phyloP scores from a whole-genome alignment of 192 early-diverging fungal species.

The Coemansia sp. region DNA sequence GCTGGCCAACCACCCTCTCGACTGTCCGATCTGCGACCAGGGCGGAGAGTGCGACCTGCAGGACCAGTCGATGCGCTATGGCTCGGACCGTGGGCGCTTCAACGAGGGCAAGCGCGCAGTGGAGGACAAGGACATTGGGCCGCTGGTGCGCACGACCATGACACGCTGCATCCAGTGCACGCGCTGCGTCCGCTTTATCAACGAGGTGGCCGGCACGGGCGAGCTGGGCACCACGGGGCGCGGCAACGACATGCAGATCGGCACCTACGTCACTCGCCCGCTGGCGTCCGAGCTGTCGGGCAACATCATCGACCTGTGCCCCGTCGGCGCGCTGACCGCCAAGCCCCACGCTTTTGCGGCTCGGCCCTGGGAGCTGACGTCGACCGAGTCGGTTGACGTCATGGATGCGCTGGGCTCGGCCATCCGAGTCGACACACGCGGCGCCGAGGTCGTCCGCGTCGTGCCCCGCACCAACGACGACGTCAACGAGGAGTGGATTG shows the following conservation, averaged over 20 bases:
- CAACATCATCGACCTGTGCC: conserved; percentile 97
- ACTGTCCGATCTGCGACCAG: conserved; percentile 99
- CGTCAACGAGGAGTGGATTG: conserved; percentile 99
- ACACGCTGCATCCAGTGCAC: conserved; percentile 99
- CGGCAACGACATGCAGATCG: conserved; percentile 98
- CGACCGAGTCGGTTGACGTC: conserved; percentile 95
- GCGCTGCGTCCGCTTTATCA: conserved; percentile 96
- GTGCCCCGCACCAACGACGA: conserved; percentile 95
- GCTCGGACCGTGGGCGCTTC: conserved; percentile 91
- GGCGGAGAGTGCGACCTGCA: conserved; percentile 99
- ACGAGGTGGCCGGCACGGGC: conserved; percentile 94
- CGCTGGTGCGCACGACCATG: conserved; percentile 95
- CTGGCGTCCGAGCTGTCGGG: conserved; percentile 94
- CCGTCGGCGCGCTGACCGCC: conserved; percentile 95
- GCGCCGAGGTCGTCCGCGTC: conserved; percentile 95
- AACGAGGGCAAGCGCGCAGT: conserved; percentile 93
- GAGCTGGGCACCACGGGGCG: conserved; percentile 96
- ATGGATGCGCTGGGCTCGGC: conserved; percentile 93
- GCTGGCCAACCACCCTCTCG: conserved; percentile 96
- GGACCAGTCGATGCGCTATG: conserved; percentile 97
- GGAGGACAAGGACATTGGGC: conserved; percentile 97
- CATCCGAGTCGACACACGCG: conserved; percentile 95
- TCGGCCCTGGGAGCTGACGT: conserved; percentile 97
- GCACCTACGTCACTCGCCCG: conserved; percentile 91
- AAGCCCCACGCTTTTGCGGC: conserved; percentile 95